Base-by-base conservation (phyloP, 1,139 yeast species). In the Pichia sp. region DNA sequence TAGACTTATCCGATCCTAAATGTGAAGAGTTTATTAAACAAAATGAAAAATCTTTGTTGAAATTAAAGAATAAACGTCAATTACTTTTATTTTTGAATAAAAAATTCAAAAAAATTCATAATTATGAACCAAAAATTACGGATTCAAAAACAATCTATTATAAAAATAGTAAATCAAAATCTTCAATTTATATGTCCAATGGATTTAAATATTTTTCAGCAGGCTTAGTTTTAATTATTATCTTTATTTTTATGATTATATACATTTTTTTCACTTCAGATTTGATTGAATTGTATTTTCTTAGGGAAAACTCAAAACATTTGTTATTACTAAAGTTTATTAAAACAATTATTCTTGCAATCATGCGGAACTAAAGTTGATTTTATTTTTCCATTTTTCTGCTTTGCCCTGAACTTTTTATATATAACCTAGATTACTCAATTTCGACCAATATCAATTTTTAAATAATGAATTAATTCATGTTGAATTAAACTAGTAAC, bases 51-150 rank as follows among this genome's bases (percentile, higher is more conserved):
- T n/a, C 28, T 1, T 23, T 50, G 8, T 4, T 30, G 6, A 46
- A 36, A 34, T 27, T 48, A 9, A 46, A 41, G 12, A 50, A 40
- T 25, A 50, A 50, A 37, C 45, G 51, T 27, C 53, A 50, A 34
- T 35, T 50, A n/a, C n/a, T 48, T 12, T 22, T 33, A 35, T 48
- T 46, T 22, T 30, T 44, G 12, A 44, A 37, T n/a, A 34, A 28
- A 27, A 35, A 30, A 3, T 43, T 40, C 12, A n/a, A 28, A 8
- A 27, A 38, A 10, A 11, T 39, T 11, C 45, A 46, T 33, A n/a
- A 36, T 25, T 16, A 35, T n/a, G 32, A 34, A 11, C n/a, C 30
- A 16, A 16, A 16, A 16, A 16, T 16, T 16, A 16, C 16, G 16
- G 16, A 16, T 16, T 16, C 16, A 16, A 16, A 16, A 16, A 16